Conservation (phyloP, 2,329 filamentous ascomycete species). For the Dissoconium aciculare region DNA sequence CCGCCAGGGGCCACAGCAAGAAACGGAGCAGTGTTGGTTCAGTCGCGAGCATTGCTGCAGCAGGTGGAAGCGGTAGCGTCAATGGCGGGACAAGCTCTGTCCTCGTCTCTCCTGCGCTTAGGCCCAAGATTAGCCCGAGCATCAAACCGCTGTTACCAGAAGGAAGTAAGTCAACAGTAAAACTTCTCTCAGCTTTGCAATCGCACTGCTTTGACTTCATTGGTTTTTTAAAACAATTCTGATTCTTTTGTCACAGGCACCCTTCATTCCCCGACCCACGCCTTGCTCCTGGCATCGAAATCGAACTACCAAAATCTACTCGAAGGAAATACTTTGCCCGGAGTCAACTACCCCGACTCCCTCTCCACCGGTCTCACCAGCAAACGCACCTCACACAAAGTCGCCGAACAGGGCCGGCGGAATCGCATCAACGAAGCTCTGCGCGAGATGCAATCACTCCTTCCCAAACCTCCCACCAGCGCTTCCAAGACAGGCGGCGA, state of each 20-base stretch:
- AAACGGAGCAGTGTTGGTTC: constrained; percentile 49
- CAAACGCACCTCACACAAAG: constrained; percentile 94
- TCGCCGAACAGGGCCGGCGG: constrained; percentile 86
- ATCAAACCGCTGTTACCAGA: constrained; percentile 81
- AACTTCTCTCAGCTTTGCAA: not conserved
- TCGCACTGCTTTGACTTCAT: constrained; percentile 7
- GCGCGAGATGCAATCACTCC: constrained; percentile 72
- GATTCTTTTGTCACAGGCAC: constrained; percentile 22
- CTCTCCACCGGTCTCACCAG: constrained; percentile 88
- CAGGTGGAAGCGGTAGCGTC: not conserved
- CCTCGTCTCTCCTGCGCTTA: constrained; percentile 71
- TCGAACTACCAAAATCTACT: constrained; percentile 97
- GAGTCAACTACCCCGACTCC: constrained; percentile 63
- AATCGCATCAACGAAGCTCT: constrained; percentile 92
- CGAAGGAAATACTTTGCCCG: constrained; percentile 66
- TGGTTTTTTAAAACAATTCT: too few species aligned
- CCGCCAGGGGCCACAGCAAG: constrained; percentile 28
- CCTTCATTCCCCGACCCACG: constrained; percentile 43
- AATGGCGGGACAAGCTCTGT: constrained; percentile 45
- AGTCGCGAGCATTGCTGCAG: not conserved
- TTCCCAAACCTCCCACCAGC: constrained; percentile 43
- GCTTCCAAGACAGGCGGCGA: constrained; percentile 1
- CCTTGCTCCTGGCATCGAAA: constrained; percentile 75
- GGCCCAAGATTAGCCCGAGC: constrained; percentile 81
- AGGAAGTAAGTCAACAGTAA: constrained; percentile 44